Conservation (phyloP, 108 stramenopile species). For the Chaetoceros muelleri region DNA sequence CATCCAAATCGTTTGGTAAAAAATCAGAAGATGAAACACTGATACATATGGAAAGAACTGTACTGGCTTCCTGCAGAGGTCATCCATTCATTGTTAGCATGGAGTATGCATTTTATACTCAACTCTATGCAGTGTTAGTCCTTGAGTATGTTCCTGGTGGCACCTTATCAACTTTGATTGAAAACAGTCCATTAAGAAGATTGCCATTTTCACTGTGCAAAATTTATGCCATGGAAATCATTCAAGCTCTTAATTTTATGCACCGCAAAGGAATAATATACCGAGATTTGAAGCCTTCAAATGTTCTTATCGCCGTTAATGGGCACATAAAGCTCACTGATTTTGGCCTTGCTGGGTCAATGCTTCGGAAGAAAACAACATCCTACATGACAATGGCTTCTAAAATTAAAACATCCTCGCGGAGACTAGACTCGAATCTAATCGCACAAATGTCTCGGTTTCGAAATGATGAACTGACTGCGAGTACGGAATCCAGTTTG, state of each 20-base stretch:
- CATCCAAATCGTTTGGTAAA: not conserved
- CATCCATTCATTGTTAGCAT: slow-evolving; percentile 29
- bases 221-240: slow-evolving; percentile 10
- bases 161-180: not conserved
- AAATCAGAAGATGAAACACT: not conserved
- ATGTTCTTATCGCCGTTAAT: slow-evolving; percentile 29
- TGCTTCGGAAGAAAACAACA: not conserved
- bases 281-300: slow-evolving; percentile 40
- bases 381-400: not conserved
- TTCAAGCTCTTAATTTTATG: slow-evolving; percentile 23
- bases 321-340: slow-evolving; percentile 54
- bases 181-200: not conserved
- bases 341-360: slow-evolving; percentile 45
- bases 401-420: not conserved
- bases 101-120: slow-evolving; percentile 6
- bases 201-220: slow-evolving; percentile 3
- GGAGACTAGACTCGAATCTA: not conserved
- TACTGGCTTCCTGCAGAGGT: slow-evolving; percentile 6
- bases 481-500: not conserved
- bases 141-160: not conserved
- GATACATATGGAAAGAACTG: slow-evolving; percentile 1
- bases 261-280: slow-evolving; percentile 34
- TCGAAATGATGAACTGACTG: not conserved
- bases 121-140: not conserved
- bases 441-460: not conserved